A percentile compares a stretch with the other conserved stretches of the same genome.
These are phyloP conservation scores for Suhomyces anneliseae DNA, from an alignment of 1,139 yeast species.

Conservation along the genomic window DNA sequence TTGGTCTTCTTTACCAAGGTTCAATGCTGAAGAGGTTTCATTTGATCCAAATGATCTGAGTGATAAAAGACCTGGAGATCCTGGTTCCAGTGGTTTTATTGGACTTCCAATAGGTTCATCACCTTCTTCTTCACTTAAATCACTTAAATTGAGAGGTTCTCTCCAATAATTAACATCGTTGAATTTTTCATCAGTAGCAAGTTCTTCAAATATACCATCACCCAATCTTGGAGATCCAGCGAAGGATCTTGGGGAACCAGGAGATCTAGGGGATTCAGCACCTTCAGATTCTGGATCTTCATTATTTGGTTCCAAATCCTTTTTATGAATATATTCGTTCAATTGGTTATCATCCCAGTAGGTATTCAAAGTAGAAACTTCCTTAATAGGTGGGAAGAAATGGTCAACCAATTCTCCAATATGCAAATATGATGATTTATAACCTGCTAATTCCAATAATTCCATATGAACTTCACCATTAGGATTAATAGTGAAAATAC, in stretches of 20 bases:
- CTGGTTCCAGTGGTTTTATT: slow-evolving; percentile 8
- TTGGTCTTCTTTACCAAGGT: slow-evolving; percentile 3
- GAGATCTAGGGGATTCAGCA: slow-evolving; percentile 17
- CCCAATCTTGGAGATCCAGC: slow-evolving; percentile 22
- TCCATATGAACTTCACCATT: slow-evolving; percentile 98
- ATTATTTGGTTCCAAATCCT: slow-evolving; percentile 10
- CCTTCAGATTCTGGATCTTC: slow-evolving; percentile 8
- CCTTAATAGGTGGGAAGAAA: slow-evolving; percentile 85
- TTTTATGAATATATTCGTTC: slow-evolving; percentile 31
- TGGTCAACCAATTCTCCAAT: slow-evolving; percentile 96
- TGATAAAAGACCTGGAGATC: slow-evolving; percentile 19
- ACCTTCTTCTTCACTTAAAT: slow-evolving; percentile 50
- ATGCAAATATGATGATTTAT: slow-evolving; percentile 80
- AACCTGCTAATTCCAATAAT: slow-evolving; percentile 89
- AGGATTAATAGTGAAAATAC: slow-evolving; percentile 94
- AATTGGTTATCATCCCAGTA: slow-evolving; percentile 43
- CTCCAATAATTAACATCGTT: slow-evolving; percentile 94
- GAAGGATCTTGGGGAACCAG: slow-evolving; percentile 15
- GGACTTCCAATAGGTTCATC: slow-evolving; percentile 10
- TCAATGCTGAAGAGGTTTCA: slow-evolving; percentile 1
- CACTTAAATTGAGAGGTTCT: slow-evolving; percentile 63
- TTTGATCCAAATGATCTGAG: slow-evolving; percentile 14
- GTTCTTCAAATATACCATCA: slow-evolving; percentile 22
- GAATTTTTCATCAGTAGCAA: slow-evolving; percentile 56
- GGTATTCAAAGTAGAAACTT: slow-evolving; percentile 34